Conservation (phyloP, 1,139 yeast genomes). For the Sugiyamaella sp. region DNA sequence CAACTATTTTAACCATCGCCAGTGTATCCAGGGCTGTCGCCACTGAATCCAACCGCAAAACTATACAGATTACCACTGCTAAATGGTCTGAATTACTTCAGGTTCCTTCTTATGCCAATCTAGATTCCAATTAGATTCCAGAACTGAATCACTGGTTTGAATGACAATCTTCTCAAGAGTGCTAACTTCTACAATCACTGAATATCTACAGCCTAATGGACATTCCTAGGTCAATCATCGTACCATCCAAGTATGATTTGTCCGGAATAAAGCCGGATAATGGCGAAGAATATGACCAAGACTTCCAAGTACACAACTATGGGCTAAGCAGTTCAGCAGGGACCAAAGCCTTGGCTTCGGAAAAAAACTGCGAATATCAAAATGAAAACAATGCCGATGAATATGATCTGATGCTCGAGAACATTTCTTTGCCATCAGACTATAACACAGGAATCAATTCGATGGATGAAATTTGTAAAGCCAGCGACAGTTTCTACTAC, state of each 20-base stretch:
- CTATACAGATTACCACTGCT: neutral
- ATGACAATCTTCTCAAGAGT: neutral
- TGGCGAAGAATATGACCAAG: slow-evolving; percentile 1
- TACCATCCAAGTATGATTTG: slow-evolving; percentile 14
- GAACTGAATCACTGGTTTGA: neutral
- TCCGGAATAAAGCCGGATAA: slow-evolving; percentile 7
- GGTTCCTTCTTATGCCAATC: neutral
- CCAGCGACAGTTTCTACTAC: neutral
- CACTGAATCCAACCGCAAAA: neutral
- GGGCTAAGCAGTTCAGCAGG: slow-evolving; percentile 9
- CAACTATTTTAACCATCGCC: neutral
- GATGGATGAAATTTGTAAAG: neutral
- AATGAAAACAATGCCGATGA: neutral
- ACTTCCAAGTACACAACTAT: slow-evolving; percentile 7
- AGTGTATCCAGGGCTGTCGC: neutral
- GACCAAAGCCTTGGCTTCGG: neutral
- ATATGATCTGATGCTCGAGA: slow-evolving; percentile 6
- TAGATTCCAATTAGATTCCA: neutral
- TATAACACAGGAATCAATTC: slow-evolving; percentile 1
- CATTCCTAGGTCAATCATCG: slow-evolving; percentile 14
- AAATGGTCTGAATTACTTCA: neutral
- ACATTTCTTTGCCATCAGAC: slow-evolving; percentile 10
- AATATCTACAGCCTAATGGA: slow-evolving; percentile 6
- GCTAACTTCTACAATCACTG: neutral
- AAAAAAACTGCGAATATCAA: neutral